These are phyloP conservation scores for Annulohypoxylon maeteangense DNA, from an alignment of 495 filamentous ascomycete species.

Conservation along the genomic window DNA sequence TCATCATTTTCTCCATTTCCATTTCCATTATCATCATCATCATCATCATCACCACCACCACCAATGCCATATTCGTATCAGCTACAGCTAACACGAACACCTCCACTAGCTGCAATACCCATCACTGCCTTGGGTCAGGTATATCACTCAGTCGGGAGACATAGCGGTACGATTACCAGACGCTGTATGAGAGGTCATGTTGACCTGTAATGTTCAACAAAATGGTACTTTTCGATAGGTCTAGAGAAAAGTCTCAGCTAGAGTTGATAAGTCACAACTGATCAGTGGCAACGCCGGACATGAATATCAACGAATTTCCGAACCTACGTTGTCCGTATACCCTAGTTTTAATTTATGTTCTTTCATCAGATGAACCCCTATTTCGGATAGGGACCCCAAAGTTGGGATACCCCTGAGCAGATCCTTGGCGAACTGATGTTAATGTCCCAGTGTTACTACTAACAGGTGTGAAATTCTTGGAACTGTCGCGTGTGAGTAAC, in stretches of 20 bases:
- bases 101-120: conserved; percentile 86
- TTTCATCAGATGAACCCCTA: background rate
- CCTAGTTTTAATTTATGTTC: conserved; percentile 7
- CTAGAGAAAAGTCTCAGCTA: conserved; percentile 42
- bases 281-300: conserved; percentile 24
- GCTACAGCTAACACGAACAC: conserved; percentile 50
- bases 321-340: conserved; percentile 15
- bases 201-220: conserved; percentile 37
- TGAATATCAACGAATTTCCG: conserved; percentile 36
- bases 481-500: conserved; percentile 11
- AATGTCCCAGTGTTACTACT: background rate
- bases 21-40: too few species aligned
- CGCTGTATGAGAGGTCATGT: conserved; percentile 66
- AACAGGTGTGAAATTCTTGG: background rate
- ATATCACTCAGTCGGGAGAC: conserved; percentile 96
- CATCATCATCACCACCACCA: too few species aligned
- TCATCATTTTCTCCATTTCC: too few species aligned
- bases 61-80: conserved; percentile 10
- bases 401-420: background rate
- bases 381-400: background rate
- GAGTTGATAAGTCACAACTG: conserved; percentile 38
- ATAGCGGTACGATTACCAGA: conserved; percentile 94
- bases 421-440: background rate
- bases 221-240: conserved; percentile 38
- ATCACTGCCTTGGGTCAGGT: conserved; percentile 97